Conservation (phyloP, 495 filamentous ascomycete genomes). For the Rostrohypoxylon terebratum region DNA sequence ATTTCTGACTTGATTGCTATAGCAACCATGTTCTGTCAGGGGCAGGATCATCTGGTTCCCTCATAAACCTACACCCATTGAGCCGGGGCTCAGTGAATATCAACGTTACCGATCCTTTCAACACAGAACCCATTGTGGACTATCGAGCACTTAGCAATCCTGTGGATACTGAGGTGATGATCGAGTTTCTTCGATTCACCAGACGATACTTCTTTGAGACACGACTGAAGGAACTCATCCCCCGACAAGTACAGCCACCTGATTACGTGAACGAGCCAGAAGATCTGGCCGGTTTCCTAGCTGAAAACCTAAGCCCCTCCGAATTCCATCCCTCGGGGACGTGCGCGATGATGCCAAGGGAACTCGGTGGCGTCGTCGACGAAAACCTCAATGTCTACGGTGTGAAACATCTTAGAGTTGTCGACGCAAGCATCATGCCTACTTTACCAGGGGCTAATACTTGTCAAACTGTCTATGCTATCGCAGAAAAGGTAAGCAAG, state of each 20-base stretch:
- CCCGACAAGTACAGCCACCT: conserved; percentile 51
- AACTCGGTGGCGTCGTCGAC: conserved; percentile 65
- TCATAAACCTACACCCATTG: conserved; percentile 59
- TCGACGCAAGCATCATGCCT: conserved; percentile 59
- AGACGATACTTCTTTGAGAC: conserved; percentile 55
- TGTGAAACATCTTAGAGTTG: conserved; percentile 53
- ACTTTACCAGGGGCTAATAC: conserved; percentile 57
- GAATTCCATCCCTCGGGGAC: conserved; percentile 63
- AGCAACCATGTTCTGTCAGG: conserved; percentile 55
- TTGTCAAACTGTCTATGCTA: conserved; percentile 57
- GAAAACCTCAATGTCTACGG: conserved; percentile 58
- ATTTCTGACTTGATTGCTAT: conserved; percentile 8
- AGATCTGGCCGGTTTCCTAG: conserved; percentile 49
- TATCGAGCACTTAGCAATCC: conserved; percentile 63
- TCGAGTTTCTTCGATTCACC: conserved; percentile 57
- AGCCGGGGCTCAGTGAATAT: conserved; percentile 61
- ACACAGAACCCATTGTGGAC: conserved; percentile 58
- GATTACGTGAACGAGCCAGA: conserved; percentile 46
- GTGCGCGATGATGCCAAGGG: conserved; percentile 66
- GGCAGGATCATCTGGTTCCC: conserved; percentile 46
- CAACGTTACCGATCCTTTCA: conserved; percentile 53
- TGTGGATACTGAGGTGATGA: conserved; percentile 57
- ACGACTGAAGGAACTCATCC: conserved; percentile 37
- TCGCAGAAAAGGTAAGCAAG: conserved; percentile 58
- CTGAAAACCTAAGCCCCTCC: conserved; percentile 50